These are phyloP conservation scores for Capsicum chinense DNA, from an alignment of 257 asterid species.

Conservation along the genomic window DNA sequence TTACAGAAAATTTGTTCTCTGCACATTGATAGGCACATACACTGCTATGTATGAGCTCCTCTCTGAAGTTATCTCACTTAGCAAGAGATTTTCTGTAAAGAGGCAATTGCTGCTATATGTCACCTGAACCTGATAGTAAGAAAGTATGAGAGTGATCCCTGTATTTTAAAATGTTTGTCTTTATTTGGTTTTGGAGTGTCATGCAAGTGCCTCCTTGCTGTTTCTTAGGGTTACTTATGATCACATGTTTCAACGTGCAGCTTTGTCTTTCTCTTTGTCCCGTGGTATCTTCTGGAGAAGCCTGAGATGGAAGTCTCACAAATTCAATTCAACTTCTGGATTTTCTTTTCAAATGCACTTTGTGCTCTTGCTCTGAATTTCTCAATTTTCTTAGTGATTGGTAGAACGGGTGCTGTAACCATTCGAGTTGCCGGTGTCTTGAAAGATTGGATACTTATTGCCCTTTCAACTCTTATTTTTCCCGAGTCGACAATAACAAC, in stretches of 20 bases:
- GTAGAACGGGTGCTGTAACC: slow-evolving; percentile 99
- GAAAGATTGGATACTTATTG: slow-evolving; percentile 98
- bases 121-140: not conserved
- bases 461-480: slow-evolving; percentile 88
- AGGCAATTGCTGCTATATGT: slow-evolving; percentile 13
- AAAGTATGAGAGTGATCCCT: slow-evolving; percentile 10
- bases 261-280: slow-evolving; percentile 86
- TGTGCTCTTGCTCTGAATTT: slow-evolving; percentile 94
- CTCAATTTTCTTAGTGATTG: slow-evolving; percentile 90
- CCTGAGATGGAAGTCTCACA: slow-evolving; percentile 92
- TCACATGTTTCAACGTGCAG: slow-evolving; percentile 53
- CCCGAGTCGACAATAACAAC: slow-evolving; percentile 91
- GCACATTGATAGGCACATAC: not conserved
- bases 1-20: not conserved
- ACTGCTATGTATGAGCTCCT: not conserved
- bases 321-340: slow-evolving; percentile 86
- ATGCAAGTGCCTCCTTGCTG: not conserved
- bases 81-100: not conserved
- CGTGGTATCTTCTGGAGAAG: slow-evolving; percentile 97
- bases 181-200: not conserved
- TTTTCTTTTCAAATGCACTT: slow-evolving; percentile 96
- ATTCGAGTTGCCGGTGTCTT: slow-evolving; percentile 96
- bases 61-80: not conserved
- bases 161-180: not conserved
- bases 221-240: slow-evolving; percentile 18